A percentile compares a stretch with the other conserved stretches of the same genome.
phyloP scores from a whole-genome alignment of 805 yeast species.

The Kodamaea jinghongensis region DNA sequence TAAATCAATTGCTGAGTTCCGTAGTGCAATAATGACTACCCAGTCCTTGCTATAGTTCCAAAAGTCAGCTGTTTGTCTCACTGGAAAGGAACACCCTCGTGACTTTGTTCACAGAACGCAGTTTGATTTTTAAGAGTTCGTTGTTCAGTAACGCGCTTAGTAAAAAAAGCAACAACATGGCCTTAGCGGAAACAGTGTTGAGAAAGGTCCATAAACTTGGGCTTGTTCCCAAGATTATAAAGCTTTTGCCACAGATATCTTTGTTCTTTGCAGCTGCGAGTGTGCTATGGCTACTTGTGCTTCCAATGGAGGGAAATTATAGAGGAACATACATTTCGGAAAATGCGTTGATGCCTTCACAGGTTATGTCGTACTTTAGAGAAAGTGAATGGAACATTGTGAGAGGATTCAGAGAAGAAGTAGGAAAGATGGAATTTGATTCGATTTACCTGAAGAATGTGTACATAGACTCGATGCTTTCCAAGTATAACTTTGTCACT shows the following conservation, averaged over 20 bases:
- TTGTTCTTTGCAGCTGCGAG: constrained; percentile 34
- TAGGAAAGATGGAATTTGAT: constrained; percentile 35
- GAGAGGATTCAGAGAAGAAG: constrained; percentile 75
- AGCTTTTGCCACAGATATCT: constrained; percentile 33
- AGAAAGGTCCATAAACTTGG: constrained; percentile 40
- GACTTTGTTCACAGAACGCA: too few relatives aligned
- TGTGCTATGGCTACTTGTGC: constrained; percentile 46
- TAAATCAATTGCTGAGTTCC: too few relatives aligned
- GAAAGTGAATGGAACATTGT: constrained; percentile 93
- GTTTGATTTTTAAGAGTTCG: background rate
- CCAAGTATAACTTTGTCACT: constrained; percentile 70
- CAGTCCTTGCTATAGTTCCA: too few relatives aligned
- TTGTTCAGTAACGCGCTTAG: background rate
- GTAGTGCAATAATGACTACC: too few relatives aligned
- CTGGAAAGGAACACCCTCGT: too few relatives aligned
- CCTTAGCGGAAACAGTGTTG: constrained; percentile 41
- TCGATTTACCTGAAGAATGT: constrained; percentile 40
- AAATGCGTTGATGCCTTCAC: constrained; percentile 96
- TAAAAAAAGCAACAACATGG: constrained; percentile 27
- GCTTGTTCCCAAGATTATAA: constrained; percentile 34
- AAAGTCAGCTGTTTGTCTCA: too few relatives aligned
- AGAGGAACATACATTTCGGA: constrained; percentile 87
- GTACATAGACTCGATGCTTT: constrained; percentile 56
- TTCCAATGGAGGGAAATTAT: constrained; percentile 81
- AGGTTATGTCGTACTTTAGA: constrained; percentile 85